phyloP scores from a whole-genome alignment of 441 rosid genomes.

The Macaranga tanarius region DNA sequence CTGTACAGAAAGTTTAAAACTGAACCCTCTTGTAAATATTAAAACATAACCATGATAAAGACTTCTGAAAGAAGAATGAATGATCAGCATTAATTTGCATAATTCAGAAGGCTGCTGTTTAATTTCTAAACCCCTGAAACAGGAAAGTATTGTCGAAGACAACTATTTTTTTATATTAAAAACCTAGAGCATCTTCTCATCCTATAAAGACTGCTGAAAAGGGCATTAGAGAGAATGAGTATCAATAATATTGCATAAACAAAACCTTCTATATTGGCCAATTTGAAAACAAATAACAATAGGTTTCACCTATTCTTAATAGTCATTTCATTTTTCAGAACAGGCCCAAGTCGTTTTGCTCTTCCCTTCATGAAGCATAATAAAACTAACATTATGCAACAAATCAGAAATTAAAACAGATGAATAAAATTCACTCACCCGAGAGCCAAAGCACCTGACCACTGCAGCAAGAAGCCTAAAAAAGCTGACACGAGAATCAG shows the following conservation, averaged over 20 bases:
- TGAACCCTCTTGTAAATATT: too few relatives aligned
- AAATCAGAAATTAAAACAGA: background rate
- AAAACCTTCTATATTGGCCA: background rate
- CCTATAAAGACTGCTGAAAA: background rate
- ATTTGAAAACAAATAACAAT: background rate
- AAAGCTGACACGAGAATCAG: slow-evolving; percentile 69
- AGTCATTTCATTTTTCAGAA: background rate
- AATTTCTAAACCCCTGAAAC: too few relatives aligned
- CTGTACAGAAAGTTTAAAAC: too few relatives aligned
- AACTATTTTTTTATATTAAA: too few relatives aligned
- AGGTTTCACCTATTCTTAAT: background rate
- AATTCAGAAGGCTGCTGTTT: too few relatives aligned
- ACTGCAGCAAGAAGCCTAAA: slow-evolving; percentile 92
- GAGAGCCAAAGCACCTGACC: slow-evolving; percentile 92
- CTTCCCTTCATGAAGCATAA: background rate
- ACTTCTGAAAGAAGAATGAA: too few relatives aligned
- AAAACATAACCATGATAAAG: too few relatives aligned
- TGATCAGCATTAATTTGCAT: too few relatives aligned
- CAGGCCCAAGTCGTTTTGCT: background rate
- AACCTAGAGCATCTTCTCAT: too few relatives aligned
- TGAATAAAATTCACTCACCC: slow-evolving; percentile 51
- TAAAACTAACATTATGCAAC: background rate
- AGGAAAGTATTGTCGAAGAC: too few relatives aligned
- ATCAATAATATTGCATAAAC: background rate
- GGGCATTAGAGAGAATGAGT: background rate